Base-by-base conservation (phyloP, 176 grass and related monocot genomes). In the Phragmites australis region DNA sequence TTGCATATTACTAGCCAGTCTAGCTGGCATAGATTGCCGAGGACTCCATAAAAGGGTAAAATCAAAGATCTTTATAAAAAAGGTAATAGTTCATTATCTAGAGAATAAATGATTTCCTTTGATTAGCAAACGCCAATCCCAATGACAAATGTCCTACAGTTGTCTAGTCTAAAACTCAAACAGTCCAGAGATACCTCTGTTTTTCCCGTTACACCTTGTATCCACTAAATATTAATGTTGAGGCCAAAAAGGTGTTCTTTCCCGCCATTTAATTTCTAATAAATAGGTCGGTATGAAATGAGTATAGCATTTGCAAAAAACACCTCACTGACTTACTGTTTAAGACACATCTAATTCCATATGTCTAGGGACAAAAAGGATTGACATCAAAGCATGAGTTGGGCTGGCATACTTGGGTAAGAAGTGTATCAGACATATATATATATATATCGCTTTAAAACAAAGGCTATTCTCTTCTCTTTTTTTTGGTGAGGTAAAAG, bases 11-110 rank as follows among this genome's bases (percentile, higher is more conserved):
- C 25, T 57, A 0, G 8, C 26, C 37, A 41, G 41, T 70, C 39
- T 40, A 72, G 39, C 44, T 34, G 49, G 52, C 49, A 84, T 76
- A 22, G 41, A 77, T 30, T 56, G 66, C 26, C 4, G 4, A 62
- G 71, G 17, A 37, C 9, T 19, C 26, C 47, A 76, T 34, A 11
- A 3, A 21, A 51, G 80, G 81, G 58, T 39, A 73, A 54, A 54
- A 34, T 19, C 3, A 21, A 42, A 61, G 29, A 42, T 47, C 1
- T 48, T 72, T 56, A 55, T 50, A 8, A 52, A 16, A 79, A 65
- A 80, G 37, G 18, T 53, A 79, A 43, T 6, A 53, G 15, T 30
- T 44, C 55, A 39, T 19, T 82, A 75, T 37, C 8, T 40, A 11
- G 52, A 53, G 27, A 52, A 67, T 40, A 79, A 26, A 41, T 53